Evolutionary conservation across 1,284 basidiomycete species (phyloP), one percentile per base, ranked within the genome.

Genomic region (Calocybe gambosa): DNA sequence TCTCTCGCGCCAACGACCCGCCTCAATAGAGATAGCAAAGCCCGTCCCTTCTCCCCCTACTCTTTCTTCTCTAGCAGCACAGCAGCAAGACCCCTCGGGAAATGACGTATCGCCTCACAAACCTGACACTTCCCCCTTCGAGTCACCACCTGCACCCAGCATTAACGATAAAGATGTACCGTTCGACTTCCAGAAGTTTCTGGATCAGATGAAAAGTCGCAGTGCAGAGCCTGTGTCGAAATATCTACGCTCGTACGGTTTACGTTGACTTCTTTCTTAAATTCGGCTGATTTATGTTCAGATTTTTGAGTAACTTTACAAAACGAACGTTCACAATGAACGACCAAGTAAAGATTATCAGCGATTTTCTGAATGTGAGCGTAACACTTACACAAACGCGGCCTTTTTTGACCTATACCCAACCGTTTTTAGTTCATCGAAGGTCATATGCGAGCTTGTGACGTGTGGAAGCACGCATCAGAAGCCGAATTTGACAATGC

Each of bases 401-500:
- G n/a, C n/a, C n/a, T n/a, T n/a, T n/a, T n/a, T n/a, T n/a, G n/a
- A n/a, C n/a, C n/a, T n/a, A n/a, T n/a, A n/a, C n/a, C n/a, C n/a
- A n/a, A n/a, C n/a, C n/a, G n/a, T n/a, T n/a, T n/a, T n/a, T 60
- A 94, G 88, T 97, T 97, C 61, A 96, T 96, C 55, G 72, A 84
- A 0, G 72, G 68, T 26, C 87, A 89, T 59, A 97, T 97, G 93
- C 73, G 80, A n/a, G 79, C 82, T 51, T 77, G 78, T 37, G 92
- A 95, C 34, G 67, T 85, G 1, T 95, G 92, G 93, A 81, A 78
- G 57, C 81, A 80, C 50, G 78, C 77, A 3, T 74, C 79, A 3
- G 84, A 90, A 19, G 70, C 70, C 3, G 94, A 99, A 62, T 97
- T 99, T 57, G 96, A 98, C 50, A 94, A 97, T 57, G 93, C 94